A percentile compares a stretch with the other conserved stretches of the same genome.
Evolutionary conservation across 208 protist genomes (phyloP).

Genomic region (Porcisia deanei): DNA sequence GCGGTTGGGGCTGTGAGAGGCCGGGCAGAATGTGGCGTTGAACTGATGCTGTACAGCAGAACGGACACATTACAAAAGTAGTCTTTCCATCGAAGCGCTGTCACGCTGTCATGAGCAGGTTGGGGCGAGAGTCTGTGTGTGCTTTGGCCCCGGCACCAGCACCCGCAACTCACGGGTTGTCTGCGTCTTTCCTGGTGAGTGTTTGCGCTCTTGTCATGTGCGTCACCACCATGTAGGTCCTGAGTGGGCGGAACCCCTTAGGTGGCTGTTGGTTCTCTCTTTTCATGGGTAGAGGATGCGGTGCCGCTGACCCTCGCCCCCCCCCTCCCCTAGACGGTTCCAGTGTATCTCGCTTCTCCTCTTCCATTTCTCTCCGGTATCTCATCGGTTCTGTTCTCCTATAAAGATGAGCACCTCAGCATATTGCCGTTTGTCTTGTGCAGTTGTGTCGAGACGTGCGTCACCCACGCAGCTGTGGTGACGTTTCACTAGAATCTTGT

Average conservation of each 20-base stretch:
- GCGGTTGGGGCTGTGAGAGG: not conserved
- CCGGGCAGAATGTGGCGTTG: not conserved
- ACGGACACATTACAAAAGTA: not conserved
- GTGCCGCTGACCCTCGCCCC: no score
- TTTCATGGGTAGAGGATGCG: not conserved
- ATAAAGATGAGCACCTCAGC: no score
- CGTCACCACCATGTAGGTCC: not conserved
- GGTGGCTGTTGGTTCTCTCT: not conserved
- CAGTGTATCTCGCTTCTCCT: not conserved
- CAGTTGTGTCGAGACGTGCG: no score
- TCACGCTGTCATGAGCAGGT: not conserved
- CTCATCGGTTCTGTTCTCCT: not conserved
- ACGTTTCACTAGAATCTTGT: not conserved
- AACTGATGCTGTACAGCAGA: not conserved
- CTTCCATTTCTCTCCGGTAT: constrained; percentile 9
- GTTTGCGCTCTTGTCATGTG: not conserved
- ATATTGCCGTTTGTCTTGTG: no score
- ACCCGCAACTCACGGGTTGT: not conserved
- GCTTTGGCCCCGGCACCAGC: no score
- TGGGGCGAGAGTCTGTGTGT: not conserved
- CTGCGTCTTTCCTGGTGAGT: not conserved
- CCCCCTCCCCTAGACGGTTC: not conserved
- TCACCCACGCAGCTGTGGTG: not conserved
- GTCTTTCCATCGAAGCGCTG: not conserved
- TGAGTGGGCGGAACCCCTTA: not conserved